A percentile compares a stretch with the other conserved stretches of the same genome.
Conservation (phyloP, 768 basidiomycete genomes). For the Mycena pura region DNA sequence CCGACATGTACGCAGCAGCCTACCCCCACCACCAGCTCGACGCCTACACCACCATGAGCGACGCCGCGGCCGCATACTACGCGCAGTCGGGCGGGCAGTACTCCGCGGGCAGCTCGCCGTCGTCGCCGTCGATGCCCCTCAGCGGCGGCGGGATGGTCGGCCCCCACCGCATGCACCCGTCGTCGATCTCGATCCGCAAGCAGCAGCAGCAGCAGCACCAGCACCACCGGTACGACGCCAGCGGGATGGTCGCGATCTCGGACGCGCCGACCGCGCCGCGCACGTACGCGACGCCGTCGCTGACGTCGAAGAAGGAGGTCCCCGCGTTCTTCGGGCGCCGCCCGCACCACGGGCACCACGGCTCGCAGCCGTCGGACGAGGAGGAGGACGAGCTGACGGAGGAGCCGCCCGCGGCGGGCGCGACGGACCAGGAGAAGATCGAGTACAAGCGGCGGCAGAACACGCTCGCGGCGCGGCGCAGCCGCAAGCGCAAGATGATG, state of each 20-base stretch:
- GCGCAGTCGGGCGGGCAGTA: constrained; percentile 12
- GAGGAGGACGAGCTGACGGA: constrained; percentile 49
- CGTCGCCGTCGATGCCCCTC: constrained; percentile 20
- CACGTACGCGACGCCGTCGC: constrained; percentile 59
- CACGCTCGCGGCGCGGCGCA: constrained; percentile 73
- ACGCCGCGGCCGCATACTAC: constrained; percentile 18
- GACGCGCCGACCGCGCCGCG: constrained; percentile 72
- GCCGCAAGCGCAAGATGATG: constrained; percentile 69
- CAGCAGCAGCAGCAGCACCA: too few species aligned
- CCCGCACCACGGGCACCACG: constrained; percentile 51
- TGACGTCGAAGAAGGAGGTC: constrained; percentile 69
- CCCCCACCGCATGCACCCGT: constrained; percentile 18
- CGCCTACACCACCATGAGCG: constrained; percentile 24
- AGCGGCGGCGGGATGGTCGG: constrained; percentile 19
- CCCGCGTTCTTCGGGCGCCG: constrained; percentile 63
- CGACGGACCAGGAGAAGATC: constrained; percentile 61
- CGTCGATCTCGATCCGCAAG: constrained; percentile 22
- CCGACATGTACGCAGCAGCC: constrained; percentile 22
- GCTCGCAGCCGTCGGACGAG: constrained; percentile 42
- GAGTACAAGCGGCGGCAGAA: constrained; percentile 73
- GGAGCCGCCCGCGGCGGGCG: constrained; percentile 33
- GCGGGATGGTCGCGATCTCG: constrained; percentile 31
- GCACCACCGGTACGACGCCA: too few species aligned
- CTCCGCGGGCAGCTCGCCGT: constrained; percentile 15
- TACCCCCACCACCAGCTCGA: constrained; percentile 22